A percentile compares a stretch with the other conserved stretches of the same genome.
Evolutionary conservation across 768 basidiomycete genomes (phyloP).

Genomic region (Russula ochroleuca): DNA sequence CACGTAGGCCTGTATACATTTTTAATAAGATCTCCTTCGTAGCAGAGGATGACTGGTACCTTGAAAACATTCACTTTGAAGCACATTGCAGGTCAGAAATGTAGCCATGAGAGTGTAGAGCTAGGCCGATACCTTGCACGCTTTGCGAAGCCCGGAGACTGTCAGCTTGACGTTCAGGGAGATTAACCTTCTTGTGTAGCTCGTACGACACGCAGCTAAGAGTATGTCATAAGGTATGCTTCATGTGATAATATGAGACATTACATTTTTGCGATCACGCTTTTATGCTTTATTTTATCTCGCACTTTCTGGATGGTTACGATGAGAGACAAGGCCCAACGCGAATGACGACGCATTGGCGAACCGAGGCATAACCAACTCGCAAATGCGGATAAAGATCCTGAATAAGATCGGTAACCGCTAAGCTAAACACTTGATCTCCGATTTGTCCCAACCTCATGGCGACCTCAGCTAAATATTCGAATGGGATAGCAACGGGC

Average conservation of each 20-base stretch:
- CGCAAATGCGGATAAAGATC: conserved; percentile 1
- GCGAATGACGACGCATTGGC: neutral
- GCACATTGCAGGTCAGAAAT: neutral
- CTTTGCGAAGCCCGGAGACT: neutral
- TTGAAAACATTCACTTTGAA: conserved; percentile 13
- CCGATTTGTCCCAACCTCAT: conserved; percentile 16
- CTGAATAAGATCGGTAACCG: conserved; percentile 14
- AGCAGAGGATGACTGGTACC: neutral
- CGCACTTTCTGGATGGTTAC: conserved; percentile 2
- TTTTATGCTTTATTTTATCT: conserved; percentile 2
- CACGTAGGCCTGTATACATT: conserved; percentile 7
- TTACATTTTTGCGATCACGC: conserved; percentile 8
- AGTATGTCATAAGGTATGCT: neutral
- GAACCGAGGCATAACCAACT: conserved; percentile 3
- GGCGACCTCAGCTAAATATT: neutral
- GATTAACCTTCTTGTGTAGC: conserved; percentile 5
- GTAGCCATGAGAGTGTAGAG: no score
- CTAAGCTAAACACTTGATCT: conserved; percentile 8
- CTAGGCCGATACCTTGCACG: conserved; percentile 10
- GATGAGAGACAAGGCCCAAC: neutral
- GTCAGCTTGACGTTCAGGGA: neutral
- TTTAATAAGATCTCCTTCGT: neutral
- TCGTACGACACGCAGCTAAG: conserved; percentile 6
- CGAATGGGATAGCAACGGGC: neutral
- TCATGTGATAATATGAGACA: no score